Base-by-base conservation (phyloP, 768 basidiomycete genomes). In the Collybia sp. region DNA sequence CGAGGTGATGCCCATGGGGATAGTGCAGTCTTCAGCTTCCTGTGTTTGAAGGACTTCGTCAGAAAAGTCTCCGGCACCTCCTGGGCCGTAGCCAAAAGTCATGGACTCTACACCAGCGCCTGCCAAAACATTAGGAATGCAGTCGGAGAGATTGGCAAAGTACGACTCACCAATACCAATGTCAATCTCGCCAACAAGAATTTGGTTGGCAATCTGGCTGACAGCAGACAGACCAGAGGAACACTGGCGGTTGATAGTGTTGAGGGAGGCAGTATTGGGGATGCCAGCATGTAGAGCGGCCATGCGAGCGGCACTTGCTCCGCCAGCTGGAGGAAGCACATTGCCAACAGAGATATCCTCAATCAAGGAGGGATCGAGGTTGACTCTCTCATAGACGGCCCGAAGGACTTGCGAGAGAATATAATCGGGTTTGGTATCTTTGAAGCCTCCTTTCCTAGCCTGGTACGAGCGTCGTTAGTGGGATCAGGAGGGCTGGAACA, bases 1-100 rank as follows among this genome's bases (percentile, higher is more conserved):
- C n/a, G 88, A 91, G 15, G 93, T 93, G 70, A 93, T 83, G 31
- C 93, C 93, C 89, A 92, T 92, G 37, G 90, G 90, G 47, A 89
- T 70, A 19, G 87, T 72, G 60, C 90, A 93, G 68, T 93, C 91
- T 47, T 78, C 78, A 2, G 91, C 79, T 53, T 87, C 83, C 54
- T 80, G 68, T 65, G 75, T 81, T 30, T 71, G 55, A 49, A 88
- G 73, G 39, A 93, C 71, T 40, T 75, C 72, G 17, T 87, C 81
- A 2, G 86, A 83, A 64, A 73, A 70, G 43, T 79, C 71, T 41
- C 77, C 65, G 6, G 81, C 72, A 44, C 70, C 44, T 1, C 35
- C 65, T 20, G 78, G 63, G 20, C 86, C 87, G 64, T 72, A 89
- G 30, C 85, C 85, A 58, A 77, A 74, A 1, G 88, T 87, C 93